Percentiles rank a stretch among this genome's conserved stretches.
Evolutionary conservation across 1,284 basidiomycete species (phyloP).

Genomic region (Ustilago tritici): DNA sequence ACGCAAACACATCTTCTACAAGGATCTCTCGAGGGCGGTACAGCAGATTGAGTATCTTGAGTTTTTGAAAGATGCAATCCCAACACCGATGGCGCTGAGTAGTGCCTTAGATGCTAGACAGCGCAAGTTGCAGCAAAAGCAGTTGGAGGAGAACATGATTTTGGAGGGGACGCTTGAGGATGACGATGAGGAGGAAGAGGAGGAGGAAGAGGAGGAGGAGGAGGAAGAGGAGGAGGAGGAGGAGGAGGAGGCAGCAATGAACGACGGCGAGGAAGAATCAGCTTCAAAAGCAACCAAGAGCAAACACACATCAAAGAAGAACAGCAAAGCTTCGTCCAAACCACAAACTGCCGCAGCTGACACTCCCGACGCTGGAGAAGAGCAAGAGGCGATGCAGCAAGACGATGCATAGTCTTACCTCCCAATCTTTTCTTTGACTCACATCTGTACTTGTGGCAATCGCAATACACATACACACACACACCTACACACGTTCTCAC

Average conservation of each 20-base stretch:
- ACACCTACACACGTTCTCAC: not conserved
- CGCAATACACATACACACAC: not conserved
- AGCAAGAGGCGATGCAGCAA: constrained; percentile 30
- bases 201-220: constrained; percentile 32
- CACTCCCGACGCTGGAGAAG: not conserved
- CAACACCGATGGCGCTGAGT: constrained; percentile 50
- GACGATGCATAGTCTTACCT: constrained; percentile 11
- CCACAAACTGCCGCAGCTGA: not conserved
- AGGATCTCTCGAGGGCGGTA: constrained; percentile 61
- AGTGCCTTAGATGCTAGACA: constrained; percentile 50
- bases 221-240: constrained; percentile 19
- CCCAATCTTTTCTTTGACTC: not conserved
- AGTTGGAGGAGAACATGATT: constrained; percentile 43
- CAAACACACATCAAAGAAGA: constrained; percentile 24
- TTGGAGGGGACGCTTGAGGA: constrained; percentile 41
- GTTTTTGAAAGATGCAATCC: constrained; percentile 57
- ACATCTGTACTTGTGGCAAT: constrained; percentile 10
- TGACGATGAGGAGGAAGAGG: constrained; percentile 31
- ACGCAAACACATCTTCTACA: constrained; percentile 59
- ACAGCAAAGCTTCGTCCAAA: constrained; percentile 23
- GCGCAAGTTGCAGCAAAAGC: constrained; percentile 33
- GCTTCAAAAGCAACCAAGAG: constrained; percentile 17
- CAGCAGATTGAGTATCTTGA: constrained; percentile 56
- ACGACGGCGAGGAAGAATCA: constrained; percentile 10
- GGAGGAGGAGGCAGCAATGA: constrained; percentile 1